Evolutionary conservation across 2,329 filamentous ascomycete genomes (phyloP).

Genomic region (Sporothrix mexicana): DNA sequence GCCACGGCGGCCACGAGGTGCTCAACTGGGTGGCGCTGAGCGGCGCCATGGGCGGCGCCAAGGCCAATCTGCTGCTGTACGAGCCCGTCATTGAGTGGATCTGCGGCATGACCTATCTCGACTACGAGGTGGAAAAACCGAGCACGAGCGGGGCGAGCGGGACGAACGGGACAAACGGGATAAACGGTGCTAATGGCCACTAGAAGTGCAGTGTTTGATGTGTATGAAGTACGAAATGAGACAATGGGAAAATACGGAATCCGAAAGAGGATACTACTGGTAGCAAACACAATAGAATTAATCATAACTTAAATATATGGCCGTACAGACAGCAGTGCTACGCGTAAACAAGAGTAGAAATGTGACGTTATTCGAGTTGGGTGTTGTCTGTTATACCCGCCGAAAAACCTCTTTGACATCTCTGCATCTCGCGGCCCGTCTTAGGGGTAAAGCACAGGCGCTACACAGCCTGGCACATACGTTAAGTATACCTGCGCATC

Average conservation of each 20-base stretch:
- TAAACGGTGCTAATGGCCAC: constrained; percentile 1
- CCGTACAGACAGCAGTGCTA: not conserved
- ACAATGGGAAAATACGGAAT: not conserved
- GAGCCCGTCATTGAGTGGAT: constrained; percentile 38
- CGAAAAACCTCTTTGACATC: too few relatives aligned
- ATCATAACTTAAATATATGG: not conserved
- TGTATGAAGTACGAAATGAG: constrained; percentile 2
- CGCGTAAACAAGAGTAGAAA: not conserved
- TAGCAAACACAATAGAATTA: not conserved
- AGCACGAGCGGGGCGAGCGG: constrained; percentile 16
- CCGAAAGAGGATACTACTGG: not conserved
- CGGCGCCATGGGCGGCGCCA: constrained; percentile 35
- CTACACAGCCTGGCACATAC: too few relatives aligned
- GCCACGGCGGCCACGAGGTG: constrained; percentile 37
- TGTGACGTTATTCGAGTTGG: too few relatives aligned
- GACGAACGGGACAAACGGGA: constrained; percentile 8
- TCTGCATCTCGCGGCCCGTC: too few relatives aligned
- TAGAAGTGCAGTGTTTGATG: not conserved
- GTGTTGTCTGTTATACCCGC: too few relatives aligned
- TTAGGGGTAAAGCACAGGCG: too few relatives aligned
- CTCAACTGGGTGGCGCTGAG: constrained; percentile 37
- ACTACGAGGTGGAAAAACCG: constrained; percentile 19
- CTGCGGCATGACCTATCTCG: constrained; percentile 38
- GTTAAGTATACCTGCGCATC: too few relatives aligned
- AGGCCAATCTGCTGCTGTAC: constrained; percentile 37